Conservation (phyloP, 2,329 filamentous ascomycete species). For the Fusarium scirpi region DNA sequence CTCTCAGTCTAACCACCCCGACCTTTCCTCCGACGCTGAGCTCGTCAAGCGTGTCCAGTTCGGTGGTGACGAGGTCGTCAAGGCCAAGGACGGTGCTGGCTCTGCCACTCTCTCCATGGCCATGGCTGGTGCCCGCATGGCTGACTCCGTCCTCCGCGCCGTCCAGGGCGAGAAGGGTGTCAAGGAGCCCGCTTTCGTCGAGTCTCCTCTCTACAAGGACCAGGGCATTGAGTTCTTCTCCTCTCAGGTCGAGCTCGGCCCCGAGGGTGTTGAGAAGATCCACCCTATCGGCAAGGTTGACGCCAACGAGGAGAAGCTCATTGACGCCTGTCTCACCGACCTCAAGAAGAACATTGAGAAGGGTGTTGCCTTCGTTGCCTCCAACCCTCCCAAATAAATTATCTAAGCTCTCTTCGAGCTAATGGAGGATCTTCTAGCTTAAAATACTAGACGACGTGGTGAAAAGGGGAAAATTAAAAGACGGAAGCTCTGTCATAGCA, state of each 20-base stretch:
- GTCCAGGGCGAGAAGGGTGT: constrained; percentile 94
- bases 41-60: constrained; percentile 98
- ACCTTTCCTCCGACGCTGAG: constrained; percentile 80
- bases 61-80: constrained; percentile 98
- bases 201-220: constrained; percentile 98
- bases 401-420: constrained; percentile 14
- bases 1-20: constrained; percentile 89
- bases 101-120: constrained; percentile 99
- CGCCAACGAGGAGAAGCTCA: constrained; percentile 86
- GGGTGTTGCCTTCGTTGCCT: constrained; percentile 74
- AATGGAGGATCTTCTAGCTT: constrained; percentile 6
- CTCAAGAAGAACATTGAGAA: constrained; percentile 97
- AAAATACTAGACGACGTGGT: constrained; percentile 15
- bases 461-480: constrained; percentile 35
- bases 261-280: constrained; percentile 95
- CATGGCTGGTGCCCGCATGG: constrained; percentile 86
- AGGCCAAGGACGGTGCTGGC: constrained; percentile 98
- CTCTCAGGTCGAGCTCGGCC: constrained; percentile 94
- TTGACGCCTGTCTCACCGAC: constrained; percentile 86
- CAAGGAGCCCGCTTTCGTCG: constrained; percentile 95
- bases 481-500: constrained; percentile 28
- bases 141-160: constrained; percentile 93
- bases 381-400: constrained; percentile 71
- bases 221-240: constrained; percentile 98
- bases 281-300: constrained; percentile 86